These are phyloP conservation scores for Taphrina wiesneri DNA, from an alignment of 1,139 yeast genomes.

Conservation along the genomic window DNA sequence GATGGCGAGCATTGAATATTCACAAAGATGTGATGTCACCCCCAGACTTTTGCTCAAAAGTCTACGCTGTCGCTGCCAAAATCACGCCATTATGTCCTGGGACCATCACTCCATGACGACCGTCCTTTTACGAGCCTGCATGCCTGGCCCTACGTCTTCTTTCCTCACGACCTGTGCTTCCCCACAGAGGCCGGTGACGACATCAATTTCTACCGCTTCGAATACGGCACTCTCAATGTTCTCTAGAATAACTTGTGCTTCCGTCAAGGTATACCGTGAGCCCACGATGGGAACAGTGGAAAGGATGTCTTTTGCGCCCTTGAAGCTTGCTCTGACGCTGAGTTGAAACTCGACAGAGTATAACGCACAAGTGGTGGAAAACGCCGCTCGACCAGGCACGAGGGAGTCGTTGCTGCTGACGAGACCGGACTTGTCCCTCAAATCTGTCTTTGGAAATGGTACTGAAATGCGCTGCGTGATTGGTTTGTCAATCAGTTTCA, in stretches of 20 bases:
- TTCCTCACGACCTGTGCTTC: constrained; percentile 5
- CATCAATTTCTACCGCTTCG: constrained; percentile 3
- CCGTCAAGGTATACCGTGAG: constrained; percentile 21
- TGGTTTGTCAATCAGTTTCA: constrained; percentile 17
- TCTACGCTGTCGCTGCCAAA: constrained; percentile 5
- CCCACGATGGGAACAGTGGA: constrained; percentile 13
- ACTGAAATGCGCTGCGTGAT: constrained; percentile 9
- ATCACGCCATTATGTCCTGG: background rate
- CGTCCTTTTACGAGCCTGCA: background rate
- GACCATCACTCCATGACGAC: constrained; percentile 14
- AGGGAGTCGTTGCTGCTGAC: constrained; percentile 9
- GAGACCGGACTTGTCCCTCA: constrained; percentile 19
- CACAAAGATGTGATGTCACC: background rate
- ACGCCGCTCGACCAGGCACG: constrained; percentile 6
- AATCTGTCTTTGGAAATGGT: constrained; percentile 7
- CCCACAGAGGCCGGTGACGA: constrained; percentile 12
- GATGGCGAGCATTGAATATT: background rate
- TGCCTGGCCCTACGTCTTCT: constrained; percentile 10
- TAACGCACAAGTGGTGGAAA: constrained; percentile 13
- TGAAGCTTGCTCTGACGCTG: constrained; percentile 21
- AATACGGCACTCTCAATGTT: constrained; percentile 23
- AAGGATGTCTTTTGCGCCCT: constrained; percentile 28
- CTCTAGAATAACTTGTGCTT: constrained; percentile 22
- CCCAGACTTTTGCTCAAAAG: background rate
- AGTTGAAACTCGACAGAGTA: constrained; percentile 21